Base-by-base conservation (phyloP, 169 alveolate species). In the Plasmodium malariae region DNA sequence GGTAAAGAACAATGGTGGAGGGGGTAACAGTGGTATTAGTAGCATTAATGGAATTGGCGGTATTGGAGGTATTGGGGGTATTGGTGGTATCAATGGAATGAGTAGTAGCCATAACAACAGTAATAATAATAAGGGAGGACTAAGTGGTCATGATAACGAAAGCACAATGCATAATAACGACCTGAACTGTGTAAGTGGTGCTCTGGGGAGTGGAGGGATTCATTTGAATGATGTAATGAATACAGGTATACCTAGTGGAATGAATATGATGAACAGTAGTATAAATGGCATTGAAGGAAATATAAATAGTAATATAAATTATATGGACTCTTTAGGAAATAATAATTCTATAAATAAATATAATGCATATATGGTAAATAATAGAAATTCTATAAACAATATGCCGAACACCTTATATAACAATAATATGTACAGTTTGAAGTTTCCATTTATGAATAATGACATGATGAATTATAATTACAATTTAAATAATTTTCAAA, bases 401-500 rank as follows among this genome's bases (percentile, higher is more conserved):
- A 21, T 54, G 12, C 11, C 72, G 19, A 80, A 67, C 26, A 54
- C 83, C 0, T n/a, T 80, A 32, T 80, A 67, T 43, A 80, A 67
- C 26, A n/a, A n/a, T n/a, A 17, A 19, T 40, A 36, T 80, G 67
- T 80, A 80, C 12, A 80, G 51, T 49, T 51, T 80, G 60, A 80
- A 80, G 19, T 80, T 51, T 21, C 90, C 90, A 4, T 80, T 67
- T 60, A 26, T 51, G 60, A 80, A 80, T 19, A 80, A 80, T 43
- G 90, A 80, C 28, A 36, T 80, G 59, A 51, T 80, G 83, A 80
- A 80, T 34, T 80, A 80, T 49, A 80, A 80, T 63, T 80, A 51
- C 19, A 80, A 80, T 80, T 48, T 80, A 32, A 32, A 26, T 36
- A 67, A 65, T 51, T 80, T 67, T 45, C 83, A 80, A 17, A 63